Evolutionary conservation across 2,329 filamentous ascomycete genomes (phyloP).

Genomic region (Botryotinia narcissicola): DNA sequence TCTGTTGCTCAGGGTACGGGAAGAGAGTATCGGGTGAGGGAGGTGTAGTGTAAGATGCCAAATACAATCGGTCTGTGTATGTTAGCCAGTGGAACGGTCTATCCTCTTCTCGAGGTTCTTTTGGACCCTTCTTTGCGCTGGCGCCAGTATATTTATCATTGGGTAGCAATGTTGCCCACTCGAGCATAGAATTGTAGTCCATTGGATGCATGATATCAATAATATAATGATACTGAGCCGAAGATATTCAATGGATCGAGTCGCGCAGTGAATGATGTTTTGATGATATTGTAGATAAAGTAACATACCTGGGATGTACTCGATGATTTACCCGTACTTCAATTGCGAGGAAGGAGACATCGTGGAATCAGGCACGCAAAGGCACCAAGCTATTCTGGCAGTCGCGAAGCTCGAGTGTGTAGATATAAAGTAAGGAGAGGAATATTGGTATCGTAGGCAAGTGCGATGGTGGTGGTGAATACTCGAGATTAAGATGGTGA

Average conservation of each 20-base stretch:
- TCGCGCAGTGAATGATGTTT: slow-evolving; percentile 18
- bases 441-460: neutral
- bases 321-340: slow-evolving; percentile 80
- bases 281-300: slow-evolving; percentile 1
- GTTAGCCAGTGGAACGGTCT: slow-evolving; percentile 41
- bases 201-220: slow-evolving; percentile 26
- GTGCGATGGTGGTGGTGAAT: neutral
- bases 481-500: neutral
- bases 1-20: slow-evolving; percentile 65
- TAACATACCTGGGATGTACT: slow-evolving; percentile 85
- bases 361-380: slow-evolving; percentile 22
- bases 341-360: slow-evolving; percentile 49
- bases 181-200: slow-evolving; percentile 29
- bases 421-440: neutral
- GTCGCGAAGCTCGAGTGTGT: slow-evolving; percentile 9
- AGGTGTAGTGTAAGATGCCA: slow-evolving; percentile 83
- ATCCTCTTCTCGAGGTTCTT: slow-evolving; percentile 7
- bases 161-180: slow-evolving; percentile 30
- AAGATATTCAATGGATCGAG: slow-evolving; percentile 24
- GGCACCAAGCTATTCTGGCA: slow-evolving; percentile 6
- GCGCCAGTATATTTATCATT: slow-evolving; percentile 22
- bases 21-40: slow-evolving; percentile 82
- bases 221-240: slow-evolving; percentile 29
- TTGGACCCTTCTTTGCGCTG: neutral
- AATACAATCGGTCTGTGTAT: slow-evolving; percentile 79